Conservation (phyloP, 352 stramenopile species). For the Pythium guiyangense region DNA sequence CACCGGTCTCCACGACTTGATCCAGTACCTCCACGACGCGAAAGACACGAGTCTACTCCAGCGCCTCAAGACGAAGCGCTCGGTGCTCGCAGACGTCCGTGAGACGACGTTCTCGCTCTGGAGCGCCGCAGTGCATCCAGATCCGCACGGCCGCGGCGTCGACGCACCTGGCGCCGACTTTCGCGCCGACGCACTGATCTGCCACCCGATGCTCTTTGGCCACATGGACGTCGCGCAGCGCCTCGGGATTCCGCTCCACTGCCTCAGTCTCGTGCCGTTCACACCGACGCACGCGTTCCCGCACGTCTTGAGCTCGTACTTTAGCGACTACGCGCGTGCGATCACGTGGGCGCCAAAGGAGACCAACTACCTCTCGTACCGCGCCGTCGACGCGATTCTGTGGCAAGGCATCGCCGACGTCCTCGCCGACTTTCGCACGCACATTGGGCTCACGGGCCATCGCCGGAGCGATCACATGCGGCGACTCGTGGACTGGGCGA, state of each 20-base stretch:
- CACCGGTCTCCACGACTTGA: conserved; percentile 77
- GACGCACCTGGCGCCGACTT: conserved; percentile 55
- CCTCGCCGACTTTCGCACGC: conserved; percentile 54
- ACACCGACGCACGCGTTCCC: conserved; percentile 86
- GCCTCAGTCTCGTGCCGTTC: conserved; percentile 93
- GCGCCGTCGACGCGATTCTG: conserved; percentile 51
- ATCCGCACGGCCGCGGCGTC: conserved; percentile 7
- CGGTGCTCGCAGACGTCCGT: conserved; percentile 49
- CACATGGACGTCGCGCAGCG: conserved; percentile 92
- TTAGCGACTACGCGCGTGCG: conserved; percentile 45
- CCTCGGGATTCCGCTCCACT: conserved; percentile 90
- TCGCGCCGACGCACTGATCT: conserved; percentile 90
- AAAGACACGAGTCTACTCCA: no score
- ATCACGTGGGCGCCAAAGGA: conserved; percentile 50
- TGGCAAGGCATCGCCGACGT: conserved; percentile 43
- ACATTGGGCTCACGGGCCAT: conserved; percentile 39
- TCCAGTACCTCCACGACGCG: conserved; percentile 33
- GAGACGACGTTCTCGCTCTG: conserved; percentile 57
- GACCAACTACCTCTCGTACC: conserved; percentile 1
- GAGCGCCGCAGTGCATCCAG: conserved; percentile 44
- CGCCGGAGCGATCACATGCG: conserved; percentile 21
- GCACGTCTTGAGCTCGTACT: conserved; percentile 63
- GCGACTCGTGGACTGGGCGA: conserved; percentile 43
- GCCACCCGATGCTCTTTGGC: conserved; percentile 90
- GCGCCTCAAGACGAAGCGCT: conserved; percentile 7